phyloP scores from a whole-genome alignment of 768 basidiomycete species.

The Boletus pseudopeckii region DNA sequence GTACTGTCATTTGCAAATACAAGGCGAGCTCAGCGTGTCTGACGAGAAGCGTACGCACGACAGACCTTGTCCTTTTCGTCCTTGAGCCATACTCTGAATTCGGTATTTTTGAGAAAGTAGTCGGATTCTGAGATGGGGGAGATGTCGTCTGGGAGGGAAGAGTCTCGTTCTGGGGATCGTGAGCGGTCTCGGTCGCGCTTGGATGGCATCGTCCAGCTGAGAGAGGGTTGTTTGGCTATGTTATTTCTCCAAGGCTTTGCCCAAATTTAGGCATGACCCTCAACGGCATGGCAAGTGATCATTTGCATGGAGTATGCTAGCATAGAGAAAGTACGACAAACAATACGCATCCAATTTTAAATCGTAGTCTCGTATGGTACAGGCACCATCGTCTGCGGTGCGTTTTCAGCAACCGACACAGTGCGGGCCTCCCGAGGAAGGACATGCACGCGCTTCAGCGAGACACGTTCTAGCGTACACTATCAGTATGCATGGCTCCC shows the following conservation, averaged over 20 bases:
- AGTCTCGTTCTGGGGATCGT: constrained; percentile 42
- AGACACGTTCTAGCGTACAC: constrained; percentile 58
- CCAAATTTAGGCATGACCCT: not conserved
- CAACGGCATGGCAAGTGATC: constrained; percentile 7
- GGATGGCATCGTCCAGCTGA: constrained; percentile 12
- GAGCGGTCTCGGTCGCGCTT: constrained; percentile 25
- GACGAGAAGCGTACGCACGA: not conserved
- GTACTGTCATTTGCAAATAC: not conserved
- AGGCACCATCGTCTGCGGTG: constrained; percentile 90
- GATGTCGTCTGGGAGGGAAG: constrained; percentile 51
- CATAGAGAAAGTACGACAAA: constrained; percentile 15
- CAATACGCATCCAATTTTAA: constrained; percentile 41
- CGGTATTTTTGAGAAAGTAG: constrained; percentile 85
- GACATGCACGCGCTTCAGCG: constrained; percentile 81
- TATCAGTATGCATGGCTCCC: not conserved
- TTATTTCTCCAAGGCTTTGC: constrained; percentile 3
- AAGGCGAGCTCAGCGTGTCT: constrained; percentile 29
- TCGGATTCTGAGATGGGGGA: constrained; percentile 75
- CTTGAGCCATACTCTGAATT: constrained; percentile 81
- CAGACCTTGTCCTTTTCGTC: constrained; percentile 60
- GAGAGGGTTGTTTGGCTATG: constrained; percentile 7
- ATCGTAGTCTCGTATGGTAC: constrained; percentile 96
- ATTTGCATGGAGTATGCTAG: constrained; percentile 19
- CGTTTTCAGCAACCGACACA: constrained; percentile 71
- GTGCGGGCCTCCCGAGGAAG: constrained; percentile 77